Evolutionary conservation across 2,329 filamentous ascomycete genomes (phyloP).

Genomic region (Septoria petroselini): DNA sequence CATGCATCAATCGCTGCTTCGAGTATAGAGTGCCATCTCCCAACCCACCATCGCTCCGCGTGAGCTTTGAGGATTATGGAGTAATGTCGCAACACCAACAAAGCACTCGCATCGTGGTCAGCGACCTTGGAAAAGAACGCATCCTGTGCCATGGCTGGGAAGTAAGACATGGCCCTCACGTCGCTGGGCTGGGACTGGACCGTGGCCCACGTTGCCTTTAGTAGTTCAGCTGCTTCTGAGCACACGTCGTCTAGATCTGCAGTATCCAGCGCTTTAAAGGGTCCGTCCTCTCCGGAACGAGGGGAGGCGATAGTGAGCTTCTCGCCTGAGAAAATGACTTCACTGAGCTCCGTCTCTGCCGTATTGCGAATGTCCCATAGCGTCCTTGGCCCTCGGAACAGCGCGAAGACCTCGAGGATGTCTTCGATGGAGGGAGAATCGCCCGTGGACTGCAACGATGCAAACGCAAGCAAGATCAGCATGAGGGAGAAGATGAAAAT

Average conservation of each 20-base stretch:
- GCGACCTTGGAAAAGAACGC: constrained; percentile 25
- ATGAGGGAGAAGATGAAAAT: constrained; percentile 31
- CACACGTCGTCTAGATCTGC: constrained; percentile 14
- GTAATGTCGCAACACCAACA: constrained; percentile 27
- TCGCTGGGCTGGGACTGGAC: constrained; percentile 16
- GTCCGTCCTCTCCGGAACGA: not conserved
- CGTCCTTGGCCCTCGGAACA: constrained; percentile 28
- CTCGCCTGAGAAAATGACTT: constrained; percentile 19
- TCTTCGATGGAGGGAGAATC: constrained; percentile 26
- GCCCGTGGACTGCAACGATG: constrained; percentile 25
- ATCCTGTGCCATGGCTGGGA: constrained; percentile 29
- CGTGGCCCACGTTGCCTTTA: constrained; percentile 14
- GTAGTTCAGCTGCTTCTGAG: constrained; percentile 13
- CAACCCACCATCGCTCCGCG: constrained; percentile 28
- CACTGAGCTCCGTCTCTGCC: constrained; percentile 17
- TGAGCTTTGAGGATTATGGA: constrained; percentile 23
- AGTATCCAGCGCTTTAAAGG: constrained; percentile 3
- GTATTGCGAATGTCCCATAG: constrained; percentile 23
- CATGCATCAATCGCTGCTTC: constrained; percentile 23
- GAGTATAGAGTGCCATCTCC: constrained; percentile 27
- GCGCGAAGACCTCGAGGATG: constrained; percentile 29
- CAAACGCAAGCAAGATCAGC: constrained; percentile 31
- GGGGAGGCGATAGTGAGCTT: constrained; percentile 6
- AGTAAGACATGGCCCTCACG: constrained; percentile 26
- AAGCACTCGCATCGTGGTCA: constrained; percentile 23